These are phyloP conservation scores for Wickerhamiella cacticola DNA, from an alignment of 805 yeast species.

Conservation along the genomic window DNA sequence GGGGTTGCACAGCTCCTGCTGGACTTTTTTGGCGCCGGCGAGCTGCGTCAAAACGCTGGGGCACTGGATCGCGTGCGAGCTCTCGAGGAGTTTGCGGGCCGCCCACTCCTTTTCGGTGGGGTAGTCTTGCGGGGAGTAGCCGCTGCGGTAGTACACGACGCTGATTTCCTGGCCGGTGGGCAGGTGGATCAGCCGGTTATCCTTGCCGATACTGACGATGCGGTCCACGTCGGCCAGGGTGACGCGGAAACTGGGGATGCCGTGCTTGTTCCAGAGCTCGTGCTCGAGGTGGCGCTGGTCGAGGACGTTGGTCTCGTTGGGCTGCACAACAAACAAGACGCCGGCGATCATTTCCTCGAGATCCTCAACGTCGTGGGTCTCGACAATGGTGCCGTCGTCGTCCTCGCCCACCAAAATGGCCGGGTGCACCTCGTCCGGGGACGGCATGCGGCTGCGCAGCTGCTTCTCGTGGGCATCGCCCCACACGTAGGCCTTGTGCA, in stretches of 20 bases:
- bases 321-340: conserved; percentile 73
- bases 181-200: conserved; percentile 37
- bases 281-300: conserved; percentile 85
- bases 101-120: conserved; percentile 58
- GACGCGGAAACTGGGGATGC: conserved; percentile 51
- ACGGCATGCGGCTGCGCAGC: neutral
- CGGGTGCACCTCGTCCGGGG: neutral
- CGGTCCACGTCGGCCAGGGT: conserved; percentile 48
- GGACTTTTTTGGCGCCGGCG: conserved; percentile 88
- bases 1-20: conserved; percentile 65
- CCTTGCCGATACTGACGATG: conserved; percentile 31
- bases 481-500: conserved; percentile 40
- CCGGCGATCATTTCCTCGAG: conserved; percentile 22
- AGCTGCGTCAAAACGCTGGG: conserved; percentile 83
- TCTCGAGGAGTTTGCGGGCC: conserved; percentile 60
- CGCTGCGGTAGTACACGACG: conserved; percentile 82
- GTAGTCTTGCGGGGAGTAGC: conserved; percentile 78
- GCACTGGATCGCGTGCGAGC: conserved; percentile 72
- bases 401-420: conserved; percentile 7
- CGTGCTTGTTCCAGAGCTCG: conserved; percentile 43
- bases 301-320: conserved; percentile 74
- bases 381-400: conserved; percentile 15
- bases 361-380: neutral
- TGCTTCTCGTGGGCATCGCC: conserved; percentile 15
- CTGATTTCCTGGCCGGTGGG: conserved; percentile 60